These are phyloP conservation scores for Postia placenta DNA, from an alignment of 768 basidiomycete species.

Conservation along the genomic window DNA sequence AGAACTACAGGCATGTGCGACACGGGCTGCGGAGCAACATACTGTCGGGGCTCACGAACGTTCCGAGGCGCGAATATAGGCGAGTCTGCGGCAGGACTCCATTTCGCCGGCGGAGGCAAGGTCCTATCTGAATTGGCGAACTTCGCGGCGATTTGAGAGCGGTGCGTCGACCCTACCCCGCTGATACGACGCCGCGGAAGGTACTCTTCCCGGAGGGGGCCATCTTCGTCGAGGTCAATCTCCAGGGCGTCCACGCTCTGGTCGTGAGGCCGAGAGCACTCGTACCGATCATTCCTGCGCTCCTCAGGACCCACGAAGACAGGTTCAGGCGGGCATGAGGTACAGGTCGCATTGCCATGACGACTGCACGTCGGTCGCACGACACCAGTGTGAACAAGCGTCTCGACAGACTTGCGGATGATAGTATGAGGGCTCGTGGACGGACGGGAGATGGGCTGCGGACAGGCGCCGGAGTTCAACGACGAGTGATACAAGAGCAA, in stretches of 20 bases:
- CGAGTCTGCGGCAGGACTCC: constrained; percentile 79
- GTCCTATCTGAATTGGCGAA: constrained; percentile 22
- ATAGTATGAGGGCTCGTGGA: constrained; percentile 66
- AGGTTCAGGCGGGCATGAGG: constrained; percentile 44
- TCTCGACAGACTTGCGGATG: constrained; percentile 63
- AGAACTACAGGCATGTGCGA: constrained; percentile 40
- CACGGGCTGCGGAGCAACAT: constrained; percentile 37
- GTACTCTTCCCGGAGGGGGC: constrained; percentile 77
- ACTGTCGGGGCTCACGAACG: constrained; percentile 48
- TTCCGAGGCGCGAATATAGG: constrained; percentile 56
- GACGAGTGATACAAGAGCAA: constrained; percentile 61
- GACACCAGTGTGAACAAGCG: constrained; percentile 50
- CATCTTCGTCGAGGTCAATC: constrained; percentile 79
- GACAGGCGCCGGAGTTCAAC: constrained; percentile 49
- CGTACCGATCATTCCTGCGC: constrained; percentile 45
- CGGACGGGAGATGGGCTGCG: constrained; percentile 76
- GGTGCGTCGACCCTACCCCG: constrained; percentile 8
- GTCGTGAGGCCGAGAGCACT: constrained; percentile 31
- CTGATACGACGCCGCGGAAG: constrained; percentile 62
- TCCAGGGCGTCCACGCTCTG: constrained; percentile 44
- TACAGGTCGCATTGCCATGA: constrained; percentile 13
- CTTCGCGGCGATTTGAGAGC: constrained; percentile 14
- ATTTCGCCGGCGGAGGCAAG: constrained; percentile 71
- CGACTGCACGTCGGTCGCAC: constrained; percentile 10
- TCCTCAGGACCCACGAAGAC: constrained; percentile 71